Conservation (phyloP, 2,329 filamentous ascomycete genomes). For the Calonectria hawksworthii region DNA sequence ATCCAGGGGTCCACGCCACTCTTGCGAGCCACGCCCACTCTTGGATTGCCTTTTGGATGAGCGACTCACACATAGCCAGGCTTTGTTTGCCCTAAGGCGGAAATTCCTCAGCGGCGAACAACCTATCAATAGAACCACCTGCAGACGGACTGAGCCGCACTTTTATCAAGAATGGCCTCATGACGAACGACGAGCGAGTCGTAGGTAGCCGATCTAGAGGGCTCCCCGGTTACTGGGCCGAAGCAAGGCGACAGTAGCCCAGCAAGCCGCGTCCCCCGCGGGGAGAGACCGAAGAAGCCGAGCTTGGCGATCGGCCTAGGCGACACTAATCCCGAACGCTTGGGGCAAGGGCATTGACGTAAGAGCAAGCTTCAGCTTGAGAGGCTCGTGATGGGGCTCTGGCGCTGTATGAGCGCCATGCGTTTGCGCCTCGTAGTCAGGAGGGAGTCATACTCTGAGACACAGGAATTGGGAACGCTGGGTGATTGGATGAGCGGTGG, state of each 20-base stretch:
- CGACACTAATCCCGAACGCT: conserved; percentile 36
- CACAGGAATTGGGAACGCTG: neutral
- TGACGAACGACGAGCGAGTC: neutral
- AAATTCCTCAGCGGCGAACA: neutral
- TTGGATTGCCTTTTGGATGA: neutral
- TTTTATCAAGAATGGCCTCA: neutral
- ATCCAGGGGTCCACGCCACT: neutral
- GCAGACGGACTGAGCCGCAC: neutral
- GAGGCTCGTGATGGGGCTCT: neutral
- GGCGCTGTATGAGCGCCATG: neutral
- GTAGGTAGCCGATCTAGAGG: neutral
- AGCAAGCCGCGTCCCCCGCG: conserved; percentile 21
- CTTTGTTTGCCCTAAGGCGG: neutral
- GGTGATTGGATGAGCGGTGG: conserved; percentile 1
- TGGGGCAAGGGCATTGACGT: conserved; percentile 39
- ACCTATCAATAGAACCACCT: neutral
- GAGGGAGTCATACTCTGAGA: neutral
- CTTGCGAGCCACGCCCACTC: neutral
- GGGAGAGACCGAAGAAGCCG: conserved; percentile 38
- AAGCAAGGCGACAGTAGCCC: conserved; percentile 44
- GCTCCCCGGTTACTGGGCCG: conserved; percentile 32
- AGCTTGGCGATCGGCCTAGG: conserved; percentile 38
- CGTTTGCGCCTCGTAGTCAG: neutral
- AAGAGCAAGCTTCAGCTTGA: conserved; percentile 20
- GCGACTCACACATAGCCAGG: neutral